Evolutionary conservation across 257 asterid species (phyloP), one percentile per base, ranked within the genome.

Genomic region (Penstemon davidsonii): DNA sequence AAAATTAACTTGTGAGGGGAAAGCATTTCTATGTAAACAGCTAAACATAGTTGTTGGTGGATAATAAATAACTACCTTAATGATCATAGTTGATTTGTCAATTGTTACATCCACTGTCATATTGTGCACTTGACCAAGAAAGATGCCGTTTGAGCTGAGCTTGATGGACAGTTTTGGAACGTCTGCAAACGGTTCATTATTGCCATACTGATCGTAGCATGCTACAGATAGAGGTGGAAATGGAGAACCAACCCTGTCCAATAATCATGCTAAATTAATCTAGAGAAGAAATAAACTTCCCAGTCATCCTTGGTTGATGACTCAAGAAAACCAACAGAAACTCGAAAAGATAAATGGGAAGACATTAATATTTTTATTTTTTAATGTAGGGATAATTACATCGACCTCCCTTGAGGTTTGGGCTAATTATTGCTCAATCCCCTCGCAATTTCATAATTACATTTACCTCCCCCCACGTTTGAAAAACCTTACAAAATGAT

Each of bases 231-330:
- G 63, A 60, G 70, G 44, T 42, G 75, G 81, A 66, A 72, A 73
- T 71, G 13, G 63, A 33, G 77, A 73, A 40, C 88, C 96, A 70
- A 82, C 80, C 81, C 96, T 84, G 88, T 71, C 58, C 66, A 80
- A 52, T 61, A 57, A 46, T 61, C 10, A 25, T 36, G 13, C 6
- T 2, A 37, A 41, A 47, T 38, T 47, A 46, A 69, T 55, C 37
- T 44, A 38, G 47, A 38, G 33, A 25, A 25, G 2, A 25, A 25
- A 25, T 25, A 25, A 25, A 25, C 33, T 25, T 25, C 33, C 33
- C 33, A 1, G 33, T 25, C 33, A 25, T 25, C 33, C 33, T 25
- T 25, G 33, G 33, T 25, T 25, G 33, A 25, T 25, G 33, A 25
- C 33, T 25, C 2, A 2, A 25, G 33, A 25, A 25, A 25, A 25